Conservation (phyloP, 768 basidiomycete species). For the Lyophyllum semitale region DNA sequence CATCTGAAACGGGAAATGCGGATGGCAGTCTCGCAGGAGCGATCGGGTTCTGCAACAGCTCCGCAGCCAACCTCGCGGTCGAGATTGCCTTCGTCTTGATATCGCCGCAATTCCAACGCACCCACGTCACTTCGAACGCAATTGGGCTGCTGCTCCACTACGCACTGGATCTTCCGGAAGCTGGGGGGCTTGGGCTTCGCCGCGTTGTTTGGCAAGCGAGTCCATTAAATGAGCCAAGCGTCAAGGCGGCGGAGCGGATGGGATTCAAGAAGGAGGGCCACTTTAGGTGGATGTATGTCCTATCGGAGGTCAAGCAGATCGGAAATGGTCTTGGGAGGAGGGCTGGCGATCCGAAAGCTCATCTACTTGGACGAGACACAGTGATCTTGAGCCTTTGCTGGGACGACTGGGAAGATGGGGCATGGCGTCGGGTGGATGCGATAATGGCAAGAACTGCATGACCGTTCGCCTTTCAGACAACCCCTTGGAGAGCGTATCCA, state of each 20-base stretch:
- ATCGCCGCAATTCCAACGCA: constrained; percentile 59
- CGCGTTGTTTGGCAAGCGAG: constrained; percentile 66
- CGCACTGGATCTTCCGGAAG: constrained; percentile 39
- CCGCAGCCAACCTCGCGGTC: constrained; percentile 1
- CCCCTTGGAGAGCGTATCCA: too few species aligned
- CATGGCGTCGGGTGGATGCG: constrained; percentile 7
- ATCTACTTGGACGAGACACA: constrained; percentile 45
- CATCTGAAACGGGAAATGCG: not conserved
- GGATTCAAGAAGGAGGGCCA: constrained; percentile 59
- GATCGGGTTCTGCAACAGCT: constrained; percentile 7
- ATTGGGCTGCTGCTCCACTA: constrained; percentile 54
- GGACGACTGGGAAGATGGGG: constrained; percentile 35
- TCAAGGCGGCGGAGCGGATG: constrained; percentile 54
- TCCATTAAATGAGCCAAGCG: constrained; percentile 45
- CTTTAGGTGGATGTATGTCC: constrained; percentile 54
- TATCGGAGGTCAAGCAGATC: constrained; percentile 39
- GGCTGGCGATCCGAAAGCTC: constrained; percentile 34
- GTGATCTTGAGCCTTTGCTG: constrained; percentile 51
- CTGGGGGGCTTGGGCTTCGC: constrained; percentile 53
- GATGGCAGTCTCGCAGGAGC: constrained; percentile 14
- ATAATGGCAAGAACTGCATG: constrained; percentile 12
- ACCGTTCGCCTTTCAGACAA: too few species aligned
- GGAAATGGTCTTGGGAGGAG: constrained; percentile 36
- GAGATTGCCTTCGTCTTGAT: constrained; percentile 32
- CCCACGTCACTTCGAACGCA: constrained; percentile 59